Evolutionary conservation across 257 asterid species (phyloP), one percentile per base, ranked within the genome.

Genomic region (Marsdenia floribunda): DNA sequence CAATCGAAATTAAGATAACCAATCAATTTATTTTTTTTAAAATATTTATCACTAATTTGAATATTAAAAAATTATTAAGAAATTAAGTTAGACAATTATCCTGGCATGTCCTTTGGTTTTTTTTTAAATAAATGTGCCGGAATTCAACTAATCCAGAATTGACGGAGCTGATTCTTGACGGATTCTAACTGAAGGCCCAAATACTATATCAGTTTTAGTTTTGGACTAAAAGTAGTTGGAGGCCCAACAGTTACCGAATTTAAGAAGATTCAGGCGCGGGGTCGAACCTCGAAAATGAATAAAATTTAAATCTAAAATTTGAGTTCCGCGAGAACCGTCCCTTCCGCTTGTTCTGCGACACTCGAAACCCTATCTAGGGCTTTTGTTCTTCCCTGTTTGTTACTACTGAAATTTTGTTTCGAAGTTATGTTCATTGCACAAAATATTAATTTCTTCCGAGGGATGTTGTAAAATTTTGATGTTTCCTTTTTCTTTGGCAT

Each of bases 211-310:
- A 29, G 1, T 29, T 29, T 29, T 1, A 29, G 33, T 29, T 29
- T 29, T 29, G 33, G 33, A 29, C 33, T 0, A 29, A 29, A 1
- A 29, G 33, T 29, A 29, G 33, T 19, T 1, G 50, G 4, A 38
- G 47, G 73, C 78, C 73, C 79, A 68, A 8, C 1, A n/a, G 3
- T 33, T 33, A 15, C 1, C 18, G 35, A 0, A 19, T 29, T 46
- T 70, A 33, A 35, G 77, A 63, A 15, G 54, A 21, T 47, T 49
- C 47, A 66, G 18, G 76, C 76, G 76, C 80, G 80, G 75, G 68
- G 50, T 54, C 60, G 53, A 77, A 77, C 6, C 3, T 10, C 35
- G 60, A 46, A 64, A 77, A 26, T 71, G 52, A 50, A 71, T 71
- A 49, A 77, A 71, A 50, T 71, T 77, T 72, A 60, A 72, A 71